Conservation (phyloP, 805 yeast genomes). For the Candida pini region DNA sequence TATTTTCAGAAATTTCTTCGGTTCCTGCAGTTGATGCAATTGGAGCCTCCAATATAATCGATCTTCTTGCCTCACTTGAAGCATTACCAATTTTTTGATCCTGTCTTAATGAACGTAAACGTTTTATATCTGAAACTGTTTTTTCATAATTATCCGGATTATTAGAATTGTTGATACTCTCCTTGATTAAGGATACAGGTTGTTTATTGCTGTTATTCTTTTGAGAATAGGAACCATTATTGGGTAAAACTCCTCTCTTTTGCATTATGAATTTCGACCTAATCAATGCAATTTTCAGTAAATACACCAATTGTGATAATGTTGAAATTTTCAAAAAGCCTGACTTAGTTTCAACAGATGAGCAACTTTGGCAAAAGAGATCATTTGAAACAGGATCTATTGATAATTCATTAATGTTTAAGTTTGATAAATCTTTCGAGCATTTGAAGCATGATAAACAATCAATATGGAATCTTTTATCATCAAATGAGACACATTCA, state of each 20-base stretch:
- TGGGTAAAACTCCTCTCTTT: slow-evolving; percentile 18
- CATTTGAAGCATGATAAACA: slow-evolving; percentile 72
- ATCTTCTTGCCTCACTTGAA: slow-evolving; percentile 54
- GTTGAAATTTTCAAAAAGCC: slow-evolving; percentile 64
- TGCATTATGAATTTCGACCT: slow-evolving; percentile 61
- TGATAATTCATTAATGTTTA: slow-evolving; percentile 41
- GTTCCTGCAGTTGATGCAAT: slow-evolving; percentile 35
- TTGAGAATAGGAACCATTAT: slow-evolving; percentile 1
- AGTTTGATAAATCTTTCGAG: slow-evolving; percentile 32
- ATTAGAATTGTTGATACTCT: neutral
- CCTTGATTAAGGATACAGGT: neutral
- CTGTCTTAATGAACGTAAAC: slow-evolving; percentile 69
- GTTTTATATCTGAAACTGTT: slow-evolving; percentile 70
- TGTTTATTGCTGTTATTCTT: neutral
- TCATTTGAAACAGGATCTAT: slow-evolving; percentile 32
- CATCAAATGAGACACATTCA: slow-evolving; percentile 58
- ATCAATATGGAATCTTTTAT: slow-evolving; percentile 73
- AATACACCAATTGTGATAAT: slow-evolving; percentile 65
- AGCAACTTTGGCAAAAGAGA: slow-evolving; percentile 62
- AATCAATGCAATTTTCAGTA: slow-evolving; percentile 78
- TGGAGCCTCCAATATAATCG: slow-evolving; percentile 62
- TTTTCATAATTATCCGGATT: slow-evolving; percentile 52
- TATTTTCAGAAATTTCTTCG: slow-evolving; percentile 13
- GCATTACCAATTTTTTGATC: slow-evolving; percentile 49
- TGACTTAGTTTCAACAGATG: slow-evolving; percentile 39